Evolutionary conservation across 148 eudicot genomes (phyloP), one percentile per base, ranked within the genome.

Genomic region (Fagopyrum tataricum): DNA sequence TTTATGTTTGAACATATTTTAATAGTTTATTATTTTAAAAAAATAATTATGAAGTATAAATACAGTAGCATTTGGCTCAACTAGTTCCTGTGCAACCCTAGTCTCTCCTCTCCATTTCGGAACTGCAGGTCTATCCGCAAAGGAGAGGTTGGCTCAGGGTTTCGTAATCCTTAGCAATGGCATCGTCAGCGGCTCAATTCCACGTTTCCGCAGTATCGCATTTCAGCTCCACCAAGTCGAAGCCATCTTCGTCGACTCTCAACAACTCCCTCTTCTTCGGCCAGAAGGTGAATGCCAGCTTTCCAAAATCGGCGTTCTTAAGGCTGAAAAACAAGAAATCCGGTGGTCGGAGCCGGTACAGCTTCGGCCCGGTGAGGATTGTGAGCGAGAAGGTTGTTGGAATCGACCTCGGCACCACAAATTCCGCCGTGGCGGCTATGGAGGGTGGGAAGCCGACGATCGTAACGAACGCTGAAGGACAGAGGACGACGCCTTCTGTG

Each of bases 351-450:
- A 10, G 86, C 83, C n/a, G 86, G 76, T 75, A 83, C 79, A 52
- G 83, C 78, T 14, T 76, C 78, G 83, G 86, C 76, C 53, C 83
- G 83, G 4, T 83, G 83, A 55, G 83, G 69, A 87, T 87, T 7
- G 84, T 76, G 52, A 81, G 74, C 64, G 90, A 90, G 82, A 90
- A 90, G 75, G 95, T 84, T 68, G 95, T 90, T 6, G 95, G 95
- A 14, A 86, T 90, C 21, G 95, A 90, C 53, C 74, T 90, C 4
- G 95, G 95, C n/a, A 90, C 95, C 3, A 90, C 95, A 0, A 90
- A 90, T 76, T 90, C 91, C 0, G 95, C 91, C 0, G 95, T 90
- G 78, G 95, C 88, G 24, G 95, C 88, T 0, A 87, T 90, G 95
- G 95, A 90, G 42, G 95, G 95, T 0, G 95, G 95, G 6, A 74